These are phyloP conservation scores for Citeromyces matritensis DNA, from an alignment of 805 yeast genomes.

Conservation along the genomic window DNA sequence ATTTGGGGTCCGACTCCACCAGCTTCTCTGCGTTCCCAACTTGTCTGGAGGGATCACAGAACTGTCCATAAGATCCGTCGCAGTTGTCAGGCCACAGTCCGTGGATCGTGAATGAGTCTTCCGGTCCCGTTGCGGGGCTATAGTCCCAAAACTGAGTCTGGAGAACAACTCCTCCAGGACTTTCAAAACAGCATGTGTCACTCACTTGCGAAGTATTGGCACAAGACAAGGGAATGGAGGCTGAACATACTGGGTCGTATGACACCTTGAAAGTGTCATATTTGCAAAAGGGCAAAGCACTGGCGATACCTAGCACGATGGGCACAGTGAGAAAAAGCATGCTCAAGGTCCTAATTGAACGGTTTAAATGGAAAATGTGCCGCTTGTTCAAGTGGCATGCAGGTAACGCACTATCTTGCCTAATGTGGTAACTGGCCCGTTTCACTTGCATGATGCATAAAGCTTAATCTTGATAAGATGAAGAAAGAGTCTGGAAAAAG, in stretches of 20 bases:
- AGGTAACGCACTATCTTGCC: no score
- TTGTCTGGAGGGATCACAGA: constrained; percentile 50
- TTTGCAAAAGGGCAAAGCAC: no score
- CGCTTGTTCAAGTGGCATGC: no score
- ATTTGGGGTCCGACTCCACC: constrained; percentile 26
- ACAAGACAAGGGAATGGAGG: constrained; percentile 46
- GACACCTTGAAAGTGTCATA: no score
- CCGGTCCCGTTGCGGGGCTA: constrained; percentile 57
- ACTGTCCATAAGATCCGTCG: constrained; percentile 68
- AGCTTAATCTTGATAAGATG: no score
- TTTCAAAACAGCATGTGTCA: constrained; percentile 74
- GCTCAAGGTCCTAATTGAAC: no score
- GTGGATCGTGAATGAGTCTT: constrained; percentile 61
- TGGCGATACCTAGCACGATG: no score
- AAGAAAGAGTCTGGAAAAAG: no score
- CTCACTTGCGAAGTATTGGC: constrained; percentile 32
- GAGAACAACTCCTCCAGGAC: constrained; percentile 74
- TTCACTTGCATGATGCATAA: no score
- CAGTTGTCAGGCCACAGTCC: constrained; percentile 89
- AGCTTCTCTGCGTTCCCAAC: constrained; percentile 37
- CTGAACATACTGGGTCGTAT: constrained; percentile 27
- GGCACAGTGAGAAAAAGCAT: no score
- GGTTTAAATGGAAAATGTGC: no score
- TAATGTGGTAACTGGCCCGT: no score
- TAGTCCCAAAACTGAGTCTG: constrained; percentile 94